Evolutionary conservation across 345 rosid species (phyloP).

Genomic region (Populus tremula): DNA sequence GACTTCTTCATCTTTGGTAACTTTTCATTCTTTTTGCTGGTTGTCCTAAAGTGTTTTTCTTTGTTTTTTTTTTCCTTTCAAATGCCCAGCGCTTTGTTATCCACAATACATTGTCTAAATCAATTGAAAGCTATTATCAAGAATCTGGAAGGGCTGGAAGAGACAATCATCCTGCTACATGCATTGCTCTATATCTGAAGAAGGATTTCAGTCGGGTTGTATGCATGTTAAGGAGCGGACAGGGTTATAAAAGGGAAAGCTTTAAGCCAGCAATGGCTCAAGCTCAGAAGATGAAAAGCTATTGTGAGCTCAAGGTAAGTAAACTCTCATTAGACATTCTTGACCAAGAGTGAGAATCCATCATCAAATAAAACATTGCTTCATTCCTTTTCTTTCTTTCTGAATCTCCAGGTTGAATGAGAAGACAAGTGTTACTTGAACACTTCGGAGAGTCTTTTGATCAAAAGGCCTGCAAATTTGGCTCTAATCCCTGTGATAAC

Average conservation of each 20-base stretch:
- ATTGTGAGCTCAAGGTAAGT: constrained; percentile 83
- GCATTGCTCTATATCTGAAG: constrained; percentile 78
- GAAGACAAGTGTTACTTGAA: constrained; percentile 67
- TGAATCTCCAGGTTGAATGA: constrained; percentile 55
- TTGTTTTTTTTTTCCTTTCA: background rate
- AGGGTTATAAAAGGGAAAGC: constrained; percentile 55
- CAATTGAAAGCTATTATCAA: constrained; percentile 90
- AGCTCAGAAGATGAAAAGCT: constrained; percentile 83
- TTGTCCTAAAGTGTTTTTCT: background rate
- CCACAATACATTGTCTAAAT: constrained; percentile 91
- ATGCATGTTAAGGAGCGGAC: constrained; percentile 83
- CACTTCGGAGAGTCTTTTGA: constrained; percentile 83
- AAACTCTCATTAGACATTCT: background rate
- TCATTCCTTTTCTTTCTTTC: constrained; percentile 13
- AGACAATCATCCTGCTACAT: constrained; percentile 62
- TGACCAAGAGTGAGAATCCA: no score
- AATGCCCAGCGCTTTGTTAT: constrained; percentile 68
- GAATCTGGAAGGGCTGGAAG: constrained; percentile 95
- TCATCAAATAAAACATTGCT: background rate
- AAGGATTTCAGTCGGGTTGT: constrained; percentile 93
- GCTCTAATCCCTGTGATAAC: constrained; percentile 72
- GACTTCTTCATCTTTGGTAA: background rate
- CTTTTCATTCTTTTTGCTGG: background rate
- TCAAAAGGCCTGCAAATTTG: constrained; percentile 51
- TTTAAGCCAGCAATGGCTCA: constrained; percentile 79